Evolutionary conservation across 176 grass and related monocot genomes (phyloP), one percentile per base, ranked within the genome.

Genomic region (Oryza brachyantha): DNA sequence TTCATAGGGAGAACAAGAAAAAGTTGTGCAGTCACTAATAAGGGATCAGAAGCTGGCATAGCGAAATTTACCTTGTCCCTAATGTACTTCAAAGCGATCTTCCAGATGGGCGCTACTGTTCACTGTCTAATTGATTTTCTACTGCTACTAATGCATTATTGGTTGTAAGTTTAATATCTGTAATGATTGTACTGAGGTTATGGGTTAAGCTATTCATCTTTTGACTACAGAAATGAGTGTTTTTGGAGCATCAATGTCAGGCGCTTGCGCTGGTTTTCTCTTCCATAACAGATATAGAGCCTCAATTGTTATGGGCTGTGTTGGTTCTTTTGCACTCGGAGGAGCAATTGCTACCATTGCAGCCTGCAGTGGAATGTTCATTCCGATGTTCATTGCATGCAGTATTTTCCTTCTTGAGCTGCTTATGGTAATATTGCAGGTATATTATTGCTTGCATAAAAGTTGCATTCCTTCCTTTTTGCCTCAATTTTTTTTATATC

Each of bases 211-310:
- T 66, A 76, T 78, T 82, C 34, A 14, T 61, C 61, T 74, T 52
- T 52, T 68, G 82, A 40, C 25, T 81, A 29, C 76, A 99, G 96
- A 99, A 64, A 75, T 93, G 37, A 83, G 92, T 78, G 61, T 93
- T 87, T 98, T 95, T 79, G 96, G 96, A 95, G 87, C 88, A 73
- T 95, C 96, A 38, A 93, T 99, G 88, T 87, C 92, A 58, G 90
- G 96, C 29, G 83, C 91, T 26, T 98, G 96, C 81, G 86, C 87
- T 50, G 92, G 96, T 13, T 98, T 95, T 89, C 83, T 98, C 74
- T 94, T 89, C 22, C 96, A 98, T 57, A 95, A 95, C 74, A 90
- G 96, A 82, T 91, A 91, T 63, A 93, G 79, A 62, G 89, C 96
- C 84, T 93, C 96, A 3, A 61, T 95, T 42, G 84, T 85, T 68